phyloP scores from a whole-genome alignment of 331 rosid species.

The Malus hybrid region DNA sequence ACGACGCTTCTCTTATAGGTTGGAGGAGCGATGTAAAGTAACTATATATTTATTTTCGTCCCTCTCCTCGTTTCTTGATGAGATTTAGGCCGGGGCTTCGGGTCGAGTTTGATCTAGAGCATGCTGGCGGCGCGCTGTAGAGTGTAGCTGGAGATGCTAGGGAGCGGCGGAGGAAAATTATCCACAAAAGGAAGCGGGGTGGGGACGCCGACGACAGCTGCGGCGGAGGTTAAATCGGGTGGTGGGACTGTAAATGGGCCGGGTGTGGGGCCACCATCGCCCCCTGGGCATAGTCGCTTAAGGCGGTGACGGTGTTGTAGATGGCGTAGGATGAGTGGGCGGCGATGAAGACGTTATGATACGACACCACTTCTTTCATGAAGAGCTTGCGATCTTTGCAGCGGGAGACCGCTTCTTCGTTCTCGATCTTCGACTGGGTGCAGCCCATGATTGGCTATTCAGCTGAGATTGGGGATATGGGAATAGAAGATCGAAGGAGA shows the following conservation, averaged over 20 bases:
- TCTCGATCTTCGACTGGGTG: conserved; percentile 87
- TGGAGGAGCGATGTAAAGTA: no score
- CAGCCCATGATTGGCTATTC: conserved; percentile 53
- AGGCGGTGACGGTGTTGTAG: conserved; percentile 72
- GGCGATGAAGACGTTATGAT: conserved; percentile 87
- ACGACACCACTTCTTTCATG: conserved; percentile 67
- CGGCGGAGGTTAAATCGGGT: not conserved
- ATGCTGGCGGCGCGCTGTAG: conserved; percentile 63
- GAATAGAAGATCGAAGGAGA: not conserved
- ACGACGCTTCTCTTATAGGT: no score
- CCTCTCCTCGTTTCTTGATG: no score
- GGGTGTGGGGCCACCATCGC: conserved; percentile 36
- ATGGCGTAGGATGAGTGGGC: conserved; percentile 68
- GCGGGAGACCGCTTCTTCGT: conserved; percentile 81
- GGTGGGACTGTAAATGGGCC: not conserved
- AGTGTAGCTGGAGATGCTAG: conserved; percentile 6
- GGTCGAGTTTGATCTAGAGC: conserved; percentile 66
- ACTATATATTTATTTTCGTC: no score
- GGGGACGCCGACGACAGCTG: not conserved
- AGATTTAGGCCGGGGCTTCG: no score
- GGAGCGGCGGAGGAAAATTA: conserved; percentile 12
- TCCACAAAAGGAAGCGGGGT: not conserved
- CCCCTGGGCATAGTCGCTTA: conserved; percentile 70
- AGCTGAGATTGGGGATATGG: not conserved
- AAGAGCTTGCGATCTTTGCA: conserved; percentile 75